Evolutionary conservation across 805 yeast genomes (phyloP).

Genomic region (Pichia cabralensis): DNA sequence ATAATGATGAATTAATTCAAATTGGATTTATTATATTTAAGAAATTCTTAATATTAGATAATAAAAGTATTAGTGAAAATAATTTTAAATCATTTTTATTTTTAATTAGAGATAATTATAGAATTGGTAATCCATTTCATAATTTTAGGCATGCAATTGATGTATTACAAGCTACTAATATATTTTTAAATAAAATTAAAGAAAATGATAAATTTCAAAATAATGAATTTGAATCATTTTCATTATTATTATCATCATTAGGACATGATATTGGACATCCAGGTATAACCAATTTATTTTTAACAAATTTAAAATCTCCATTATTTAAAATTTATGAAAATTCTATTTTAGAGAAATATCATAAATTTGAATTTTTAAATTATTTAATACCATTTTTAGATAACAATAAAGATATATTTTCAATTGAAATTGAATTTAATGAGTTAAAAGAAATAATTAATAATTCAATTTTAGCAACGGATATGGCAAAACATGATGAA

Average conservation of each 20-base stretch:
- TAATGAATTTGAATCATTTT: constrained; percentile 34
- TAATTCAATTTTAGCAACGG: constrained; percentile 61
- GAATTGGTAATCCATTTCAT: constrained; percentile 83
- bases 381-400: constrained; percentile 21
- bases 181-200: constrained; percentile 30
- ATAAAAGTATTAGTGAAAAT: constrained; percentile 10
- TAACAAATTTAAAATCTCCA: constrained; percentile 50
- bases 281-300: constrained; percentile 77
- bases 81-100: constrained; percentile 35
- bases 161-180: constrained; percentile 84
- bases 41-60: constrained; percentile 24
- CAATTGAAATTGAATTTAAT: constrained; percentile 35
- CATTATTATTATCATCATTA: constrained; percentile 67
- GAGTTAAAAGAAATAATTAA: constrained; percentile 8
- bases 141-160: constrained; percentile 94
- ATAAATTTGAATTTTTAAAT: constrained; percentile 51
- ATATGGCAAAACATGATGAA: constrained; percentile 81
- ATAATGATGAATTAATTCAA: constrained; percentile 55
- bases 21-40: constrained; percentile 50
- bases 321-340: constrained; percentile 53
- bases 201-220: constrained; percentile 10
- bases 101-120: constrained; percentile 67
- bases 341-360: constrained; percentile 78
- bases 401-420: neutral
- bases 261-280: constrained; percentile 98